Evolutionary conservation across 2,329 filamentous ascomycete genomes (phyloP), one percentile per base, ranked within the genome.

Genomic region (Sporothrix globosa): DNA sequence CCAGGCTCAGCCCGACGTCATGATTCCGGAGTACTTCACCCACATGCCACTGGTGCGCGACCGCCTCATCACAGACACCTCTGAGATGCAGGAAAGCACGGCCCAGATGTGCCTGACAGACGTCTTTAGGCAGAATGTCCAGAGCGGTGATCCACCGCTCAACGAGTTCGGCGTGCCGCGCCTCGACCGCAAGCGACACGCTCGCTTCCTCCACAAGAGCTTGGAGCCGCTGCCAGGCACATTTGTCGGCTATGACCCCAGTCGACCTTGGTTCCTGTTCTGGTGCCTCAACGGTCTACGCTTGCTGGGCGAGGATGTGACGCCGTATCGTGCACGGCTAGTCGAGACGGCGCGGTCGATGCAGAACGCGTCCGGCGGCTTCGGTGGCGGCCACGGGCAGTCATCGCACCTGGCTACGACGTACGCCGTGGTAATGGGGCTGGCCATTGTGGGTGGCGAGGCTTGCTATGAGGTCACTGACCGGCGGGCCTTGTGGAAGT

Each of bases 371-470:
- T 85, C 84, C 19, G 96, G 96, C 67, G 96, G 96, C 2, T 97
- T 97, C 79, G 96, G 93, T 68, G 96, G 95, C 73, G 94, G 96
- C n/a, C 91, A 93, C 79, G 93, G 95, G 39, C 96, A 98, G 78
- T 85, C 88, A 74, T 93, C 92, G 68, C 96, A 99, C 80, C 86
- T 96, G 75, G 96, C 96, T 70, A 91, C 92, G 61, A 93, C 92
- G 0, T 99, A 98, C 84, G 93, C 94, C 63, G 87, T 90, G 53
- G 82, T 97, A 24, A 86, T 99, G 71, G 88, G 91, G 60, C 83
- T 99, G 67, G 88, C 91, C 30, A 87, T 93, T 73, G 91, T 95
- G 54, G 93, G 92, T 67, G 92, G 91, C 10, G 82, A 90, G 71
- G 89, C 87, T 88, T 74, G 73, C 54, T 92, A 93, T 77, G 86